phyloP scores from a whole-genome alignment of 371 early-diverging fungal genomes.

The Neoconidiobolus thromboides region DNA sequence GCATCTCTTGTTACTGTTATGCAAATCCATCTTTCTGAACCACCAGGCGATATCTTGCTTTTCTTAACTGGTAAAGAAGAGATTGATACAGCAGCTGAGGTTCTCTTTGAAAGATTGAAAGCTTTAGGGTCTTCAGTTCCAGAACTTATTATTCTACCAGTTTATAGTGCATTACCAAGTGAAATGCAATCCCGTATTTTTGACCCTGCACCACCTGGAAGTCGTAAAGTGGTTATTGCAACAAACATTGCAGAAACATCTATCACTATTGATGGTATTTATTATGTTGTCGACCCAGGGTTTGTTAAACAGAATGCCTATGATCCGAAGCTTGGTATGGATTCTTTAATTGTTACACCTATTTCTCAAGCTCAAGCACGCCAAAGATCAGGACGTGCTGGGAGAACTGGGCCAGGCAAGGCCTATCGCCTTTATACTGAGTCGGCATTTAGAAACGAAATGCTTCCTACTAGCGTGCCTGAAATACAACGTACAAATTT shows the following conservation, averaged over 20 bases:
- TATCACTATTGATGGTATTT: slow-evolving; percentile 64
- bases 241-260: slow-evolving; percentile 72
- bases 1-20: slow-evolving; percentile 36
- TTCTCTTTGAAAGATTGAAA: background rate
- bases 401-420: slow-evolving; percentile 49
- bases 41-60: slow-evolving; percentile 57
- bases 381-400: slow-evolving; percentile 69
- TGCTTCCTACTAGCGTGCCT: slow-evolving; percentile 33
- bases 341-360: slow-evolving; percentile 32
- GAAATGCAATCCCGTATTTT: slow-evolving; percentile 49
- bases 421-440: slow-evolving; percentile 49
- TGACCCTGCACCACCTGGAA: slow-evolving; percentile 28
- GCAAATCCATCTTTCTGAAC: slow-evolving; percentile 39
- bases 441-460: slow-evolving; percentile 23
- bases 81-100: slow-evolving; percentile 29
- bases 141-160: slow-evolving; percentile 11
- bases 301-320: slow-evolving; percentile 42
- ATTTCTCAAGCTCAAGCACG: slow-evolving; percentile 50
- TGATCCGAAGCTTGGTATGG: slow-evolving; percentile 27
- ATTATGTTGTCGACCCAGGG: slow-evolving; percentile 70
- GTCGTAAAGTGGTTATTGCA: slow-evolving; percentile 63
- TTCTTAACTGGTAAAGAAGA: slow-evolving; percentile 77
- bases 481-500: slow-evolving; percentile 56
- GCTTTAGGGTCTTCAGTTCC: background rate
- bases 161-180: slow-evolving; percentile 53